Base-by-base conservation (phyloP, 495 filamentous ascomycete species). In the Cercophora newfieldiana region DNA sequence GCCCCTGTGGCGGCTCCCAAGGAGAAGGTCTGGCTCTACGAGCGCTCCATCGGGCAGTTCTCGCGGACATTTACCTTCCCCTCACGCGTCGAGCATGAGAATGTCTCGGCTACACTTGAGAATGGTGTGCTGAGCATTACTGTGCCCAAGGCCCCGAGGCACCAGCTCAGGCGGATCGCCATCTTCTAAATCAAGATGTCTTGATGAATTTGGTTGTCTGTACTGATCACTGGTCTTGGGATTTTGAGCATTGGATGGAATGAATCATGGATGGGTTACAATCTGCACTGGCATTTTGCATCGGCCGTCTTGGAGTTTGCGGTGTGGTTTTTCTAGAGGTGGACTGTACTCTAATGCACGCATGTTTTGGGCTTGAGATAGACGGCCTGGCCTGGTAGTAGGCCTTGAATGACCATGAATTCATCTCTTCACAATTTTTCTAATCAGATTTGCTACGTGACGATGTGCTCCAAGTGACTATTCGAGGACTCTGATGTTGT, bases 11-110 rank as follows among this genome's bases (percentile, higher is more conserved):
- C 77, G 51, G 78, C 33, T 7, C 24, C 37, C 37, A 62, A 31
- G 37, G 26, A 31, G 7, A 53, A 50, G 60, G 44, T 77, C 80
- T 95, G 91, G 92, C 82, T 90, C 47, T 83, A 83, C 19, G 93
- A 97, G 83, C 89, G 92, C 71, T 86, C 80, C 8, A 79, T 91
- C 62, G 93, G 93, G 66, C 81, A 89, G 57, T 97, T 96, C 82
- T 81, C 87, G 30, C 86, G 92, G 58, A 81, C 80, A 19, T 97
- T 96, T 81, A 83, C 74, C 59, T 96, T 97, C 82, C 85, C 91
- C 0, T 74, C 75, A 5, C 81, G 85, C 16, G 85, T 96, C 51
- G 87, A 96, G 74, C 88, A 91, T 68, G 89, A 96, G 55, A 71
- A 65, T 12, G 93, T 96, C 66, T 88, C 81, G 68, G 93, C 93